Evolutionary conservation across 2,329 filamentous ascomycete genomes (phyloP), one percentile per base, ranked within the genome.

Genomic region (Paraphaeosphaeria minitans): DNA sequence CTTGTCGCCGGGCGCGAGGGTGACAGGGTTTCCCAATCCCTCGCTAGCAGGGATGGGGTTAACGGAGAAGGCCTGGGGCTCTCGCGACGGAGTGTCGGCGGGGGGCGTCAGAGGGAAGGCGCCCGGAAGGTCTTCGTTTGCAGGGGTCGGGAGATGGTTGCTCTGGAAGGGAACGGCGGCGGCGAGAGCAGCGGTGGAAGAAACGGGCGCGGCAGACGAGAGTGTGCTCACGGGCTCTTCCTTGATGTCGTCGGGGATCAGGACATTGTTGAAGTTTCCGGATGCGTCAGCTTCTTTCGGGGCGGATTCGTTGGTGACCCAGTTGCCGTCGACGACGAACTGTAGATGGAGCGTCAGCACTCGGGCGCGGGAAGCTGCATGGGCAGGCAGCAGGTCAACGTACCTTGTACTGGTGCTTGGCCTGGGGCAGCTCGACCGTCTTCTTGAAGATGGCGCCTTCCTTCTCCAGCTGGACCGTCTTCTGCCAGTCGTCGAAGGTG

Each of bases 381-480:
- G 33, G 6, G 31, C 29, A 53, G 45, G 41, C 49, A 51, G 31
- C 22, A 47, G 37, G 37, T 14, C 27, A 31, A 65, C 85, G 65
- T 82, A 97, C 94, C 92, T 99, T 99, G 87, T 97, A 99, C 74
- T 89, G 88, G 68, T 96, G 89, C 81, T 95, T 97, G 64, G 50
- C 80, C 56, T 86, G 81, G 51, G 89, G 82, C 35, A 98, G 83
- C 54, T 86, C 81, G 60, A 99, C 92, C 35, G 87, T 86, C 83
- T 97, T 97, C 79, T 90, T 84, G 78, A 96, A 96, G 69, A 84
- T 70, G 64, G 77, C 76, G 74, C 85, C 90, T 42, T 87, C 84
- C 80, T 92, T 92, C 49, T 93, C 88, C 58, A 99, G 85, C 81
- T 90, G 86, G 77, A 94, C 86, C 57, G 87, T 92, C 83, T 95